Evolutionary conservation across 257 asterid species (phyloP).

Genomic region (Paraleonurus japonicus): DNA sequence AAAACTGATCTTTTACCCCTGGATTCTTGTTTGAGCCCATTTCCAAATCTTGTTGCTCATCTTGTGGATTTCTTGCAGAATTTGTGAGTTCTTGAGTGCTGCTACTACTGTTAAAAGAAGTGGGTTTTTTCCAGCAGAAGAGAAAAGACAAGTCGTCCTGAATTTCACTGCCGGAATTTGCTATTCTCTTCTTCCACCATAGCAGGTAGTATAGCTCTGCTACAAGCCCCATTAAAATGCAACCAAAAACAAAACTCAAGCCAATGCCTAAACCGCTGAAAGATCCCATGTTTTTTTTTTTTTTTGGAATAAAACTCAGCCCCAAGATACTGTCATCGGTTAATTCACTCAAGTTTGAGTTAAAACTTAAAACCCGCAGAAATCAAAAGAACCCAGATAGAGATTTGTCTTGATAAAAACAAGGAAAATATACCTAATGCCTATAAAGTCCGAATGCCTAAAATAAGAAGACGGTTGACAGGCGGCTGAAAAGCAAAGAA

Average conservation of each 20-base stretch:
- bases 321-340: constrained; percentile 27
- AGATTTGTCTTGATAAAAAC: constrained; percentile 1
- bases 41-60: constrained; percentile 54
- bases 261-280: constrained; percentile 80
- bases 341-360: neutral
- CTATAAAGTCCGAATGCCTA: neutral
- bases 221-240: constrained; percentile 75
- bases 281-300: constrained; percentile 53
- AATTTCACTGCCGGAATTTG: constrained; percentile 24
- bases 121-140: constrained; percentile 59
- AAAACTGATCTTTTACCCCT: constrained; percentile 31
- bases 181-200: constrained; percentile 73
- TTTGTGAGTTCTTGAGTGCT: constrained; percentile 35
- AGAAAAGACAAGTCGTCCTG: constrained; percentile 34
- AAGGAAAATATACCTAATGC: constrained; percentile 14
- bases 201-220: constrained; percentile 72
- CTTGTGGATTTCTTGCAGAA: constrained; percentile 32
- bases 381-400: constrained; percentile 10
- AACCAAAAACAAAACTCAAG: constrained; percentile 74
- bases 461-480: neutral
- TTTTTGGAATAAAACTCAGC: neutral
- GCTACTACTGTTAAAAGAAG: constrained; percentile 16
- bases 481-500: constrained; percentile 10
- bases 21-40: constrained; percentile 38
- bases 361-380: neutral